phyloP scores from a whole-genome alignment of 2,329 filamentous ascomycete genomes.

The Aspergillus proliferans region DNA sequence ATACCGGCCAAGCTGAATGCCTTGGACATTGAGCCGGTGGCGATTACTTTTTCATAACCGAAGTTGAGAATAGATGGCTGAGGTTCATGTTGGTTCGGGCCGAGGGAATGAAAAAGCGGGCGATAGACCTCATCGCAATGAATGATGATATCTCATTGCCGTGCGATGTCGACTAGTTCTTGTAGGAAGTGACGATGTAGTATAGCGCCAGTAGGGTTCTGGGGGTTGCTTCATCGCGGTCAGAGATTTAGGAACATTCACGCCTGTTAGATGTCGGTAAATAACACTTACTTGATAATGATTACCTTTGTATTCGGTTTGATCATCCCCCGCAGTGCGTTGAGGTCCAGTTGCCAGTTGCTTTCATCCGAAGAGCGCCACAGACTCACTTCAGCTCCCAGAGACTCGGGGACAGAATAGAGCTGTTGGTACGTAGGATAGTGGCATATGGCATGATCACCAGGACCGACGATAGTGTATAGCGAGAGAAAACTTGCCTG shows the following conservation, averaged over 20 bases:
- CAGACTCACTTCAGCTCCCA: slow-evolving; percentile 70
- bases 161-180: slow-evolving; percentile 58
- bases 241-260: too few relatives aligned
- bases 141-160: slow-evolving; percentile 57
- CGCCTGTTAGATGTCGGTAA: too few relatives aligned
- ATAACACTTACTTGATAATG: slow-evolving; percentile 49
- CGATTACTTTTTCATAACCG: slow-evolving; percentile 64
- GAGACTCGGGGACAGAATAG: slow-evolving; percentile 64
- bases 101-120: slow-evolving; percentile 69
- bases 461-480: slow-evolving; percentile 63
- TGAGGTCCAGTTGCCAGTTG: slow-evolving; percentile 60
- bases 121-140: slow-evolving; percentile 78
- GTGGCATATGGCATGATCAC: slow-evolving; percentile 79
- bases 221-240: slow-evolving; percentile 54
- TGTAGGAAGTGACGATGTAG: slow-evolving; percentile 58
- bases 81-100: slow-evolving; percentile 46
- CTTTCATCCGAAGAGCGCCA: slow-evolving; percentile 65
- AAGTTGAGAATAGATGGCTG: slow-evolving; percentile 66
- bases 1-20: slow-evolving; percentile 78
- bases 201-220: slow-evolving; percentile 72
- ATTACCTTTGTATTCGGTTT: slow-evolving; percentile 49
- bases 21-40: slow-evolving; percentile 81
- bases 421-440: slow-evolving; percentile 84
- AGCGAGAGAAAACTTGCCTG: slow-evolving; percentile 74
- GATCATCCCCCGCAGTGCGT: slow-evolving; percentile 60